Conservation (phyloP, 2,329 filamentous ascomycete genomes). For the Coleophoma eucalyptorum region DNA sequence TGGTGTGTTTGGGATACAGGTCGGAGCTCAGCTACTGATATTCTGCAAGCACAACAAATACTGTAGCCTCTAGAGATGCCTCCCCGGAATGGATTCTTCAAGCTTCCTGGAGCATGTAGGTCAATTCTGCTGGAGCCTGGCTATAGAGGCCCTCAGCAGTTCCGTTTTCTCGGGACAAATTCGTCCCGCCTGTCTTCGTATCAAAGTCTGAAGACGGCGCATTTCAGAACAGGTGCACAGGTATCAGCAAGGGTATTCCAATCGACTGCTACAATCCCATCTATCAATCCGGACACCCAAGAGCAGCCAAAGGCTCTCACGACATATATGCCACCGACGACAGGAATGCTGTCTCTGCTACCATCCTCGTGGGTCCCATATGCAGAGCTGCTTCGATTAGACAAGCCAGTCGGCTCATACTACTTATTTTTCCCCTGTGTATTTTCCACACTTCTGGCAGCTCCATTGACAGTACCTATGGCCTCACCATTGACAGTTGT, state of each 20-base stretch:
- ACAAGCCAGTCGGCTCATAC: constrained; percentile 78
- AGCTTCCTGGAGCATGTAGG: constrained; percentile 6
- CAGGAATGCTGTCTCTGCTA: constrained; percentile 66
- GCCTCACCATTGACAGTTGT: constrained; percentile 56
- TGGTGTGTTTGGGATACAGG: no score
- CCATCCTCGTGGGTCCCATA: constrained; percentile 73
- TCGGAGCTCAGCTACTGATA: no score
- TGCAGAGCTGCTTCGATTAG: constrained; percentile 74
- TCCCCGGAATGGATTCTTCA: constrained; percentile 4
- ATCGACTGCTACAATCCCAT: background rate
- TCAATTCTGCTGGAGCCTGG: constrained; percentile 2
- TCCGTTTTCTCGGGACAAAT: no score
- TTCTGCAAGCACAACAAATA: background rate
- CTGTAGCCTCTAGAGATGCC: background rate
- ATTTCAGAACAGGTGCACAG: no score
- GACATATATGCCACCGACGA: constrained; percentile 63
- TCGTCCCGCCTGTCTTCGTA: no score
- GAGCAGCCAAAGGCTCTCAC: background rate
- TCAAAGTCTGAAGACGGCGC: no score
- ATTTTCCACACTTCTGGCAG: constrained; percentile 79
- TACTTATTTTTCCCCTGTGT: constrained; percentile 85
- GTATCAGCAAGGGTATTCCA: background rate
- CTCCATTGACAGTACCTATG: constrained; percentile 61
- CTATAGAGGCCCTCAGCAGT: background rate
- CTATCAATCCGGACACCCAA: background rate